Evolutionary conservation across 202 grass and related monocot genomes (phyloP).

Genomic region (Alloteropsis angusta): DNA sequence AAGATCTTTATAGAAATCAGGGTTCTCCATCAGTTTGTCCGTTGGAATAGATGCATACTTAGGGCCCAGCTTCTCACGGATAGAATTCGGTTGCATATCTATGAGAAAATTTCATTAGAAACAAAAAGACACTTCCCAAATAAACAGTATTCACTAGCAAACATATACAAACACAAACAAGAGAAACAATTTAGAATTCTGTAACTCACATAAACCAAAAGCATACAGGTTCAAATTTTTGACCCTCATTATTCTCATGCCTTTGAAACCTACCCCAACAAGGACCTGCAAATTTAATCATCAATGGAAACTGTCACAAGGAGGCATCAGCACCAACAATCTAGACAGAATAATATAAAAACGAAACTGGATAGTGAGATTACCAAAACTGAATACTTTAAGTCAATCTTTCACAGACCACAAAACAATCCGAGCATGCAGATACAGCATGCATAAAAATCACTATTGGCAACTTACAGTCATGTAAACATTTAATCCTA

Average conservation of each 20-base stretch:
- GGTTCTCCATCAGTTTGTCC: conserved; percentile 49
- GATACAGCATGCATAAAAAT: neutral
- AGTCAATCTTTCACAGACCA: neutral
- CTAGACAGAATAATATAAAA: neutral
- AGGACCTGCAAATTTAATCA: conserved; percentile 58
- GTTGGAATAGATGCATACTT: conserved; percentile 84
- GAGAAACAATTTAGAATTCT: neutral
- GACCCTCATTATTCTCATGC: conserved; percentile 74
- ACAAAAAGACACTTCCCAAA: neutral
- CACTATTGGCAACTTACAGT: neutral
- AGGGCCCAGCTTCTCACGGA: conserved; percentile 79
- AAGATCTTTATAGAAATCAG: conserved; percentile 89
- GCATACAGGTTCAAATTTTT: conserved; percentile 86
- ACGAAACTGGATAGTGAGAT: neutral
- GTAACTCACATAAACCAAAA: conserved; percentile 95
- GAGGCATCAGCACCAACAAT: neutral
- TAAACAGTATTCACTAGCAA: neutral
- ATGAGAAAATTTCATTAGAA: conserved; percentile 25
- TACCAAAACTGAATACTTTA: neutral
- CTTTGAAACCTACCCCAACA: conserved; percentile 84
- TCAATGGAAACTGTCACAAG: conserved; percentile 1
- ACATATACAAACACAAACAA: neutral
- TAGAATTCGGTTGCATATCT: conserved; percentile 79
- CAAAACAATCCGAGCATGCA: neutral
- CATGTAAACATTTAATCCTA: neutral